A percentile compares a stretch with the other conserved stretches of the same genome.
These are phyloP conservation scores for Leptographium radiaticola DNA, from an alignment of 2,329 filamentous ascomycete species.

Conservation along the genomic window DNA sequence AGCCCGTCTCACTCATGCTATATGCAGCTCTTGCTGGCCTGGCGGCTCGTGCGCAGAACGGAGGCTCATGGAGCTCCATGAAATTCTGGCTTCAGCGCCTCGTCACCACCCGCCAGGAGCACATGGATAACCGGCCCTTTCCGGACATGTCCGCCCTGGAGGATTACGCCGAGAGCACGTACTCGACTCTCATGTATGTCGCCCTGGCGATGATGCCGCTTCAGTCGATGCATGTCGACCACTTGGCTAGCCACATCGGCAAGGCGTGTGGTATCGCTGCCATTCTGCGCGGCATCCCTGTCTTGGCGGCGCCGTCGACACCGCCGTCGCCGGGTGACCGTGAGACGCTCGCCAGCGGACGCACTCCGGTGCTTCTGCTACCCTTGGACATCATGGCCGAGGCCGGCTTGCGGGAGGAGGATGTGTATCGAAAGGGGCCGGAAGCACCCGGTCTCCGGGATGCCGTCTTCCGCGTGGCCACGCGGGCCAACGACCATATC, in stretches of 20 bases:
- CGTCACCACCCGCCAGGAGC: conserved; percentile 67
- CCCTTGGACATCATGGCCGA: conserved; percentile 86
- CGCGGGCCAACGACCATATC: conserved; percentile 86
- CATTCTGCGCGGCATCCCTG: conserved; percentile 71
- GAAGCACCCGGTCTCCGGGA: conserved; percentile 72
- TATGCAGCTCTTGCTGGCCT: conserved; percentile 57
- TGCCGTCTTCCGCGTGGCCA: conserved; percentile 84
- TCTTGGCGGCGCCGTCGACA: conserved; percentile 66
- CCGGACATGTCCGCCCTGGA: conserved; percentile 61
- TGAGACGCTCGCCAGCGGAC: conserved; percentile 20
- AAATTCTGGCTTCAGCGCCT: conserved; percentile 67
- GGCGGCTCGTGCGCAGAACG: conserved; percentile 26
- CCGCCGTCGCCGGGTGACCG: conserved; percentile 27
- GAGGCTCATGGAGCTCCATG: conserved; percentile 30
- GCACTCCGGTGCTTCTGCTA: conserved; percentile 50
- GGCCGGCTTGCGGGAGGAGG: conserved; percentile 69
- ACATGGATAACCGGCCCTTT: conserved; percentile 75
- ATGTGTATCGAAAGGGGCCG: conserved; percentile 70
- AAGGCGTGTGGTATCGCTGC: conserved; percentile 85
- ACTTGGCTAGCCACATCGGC: conserved; percentile 87
- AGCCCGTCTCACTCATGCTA: conserved; percentile 80
- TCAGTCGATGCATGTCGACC: conserved; percentile 73
- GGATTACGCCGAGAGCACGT: conserved; percentile 86
- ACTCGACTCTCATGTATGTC: conserved; percentile 83
- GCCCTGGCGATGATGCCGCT: conserved; percentile 69